phyloP scores from a whole-genome alignment of 106 monocot genomes.

The Apostasia ramifera region DNA sequence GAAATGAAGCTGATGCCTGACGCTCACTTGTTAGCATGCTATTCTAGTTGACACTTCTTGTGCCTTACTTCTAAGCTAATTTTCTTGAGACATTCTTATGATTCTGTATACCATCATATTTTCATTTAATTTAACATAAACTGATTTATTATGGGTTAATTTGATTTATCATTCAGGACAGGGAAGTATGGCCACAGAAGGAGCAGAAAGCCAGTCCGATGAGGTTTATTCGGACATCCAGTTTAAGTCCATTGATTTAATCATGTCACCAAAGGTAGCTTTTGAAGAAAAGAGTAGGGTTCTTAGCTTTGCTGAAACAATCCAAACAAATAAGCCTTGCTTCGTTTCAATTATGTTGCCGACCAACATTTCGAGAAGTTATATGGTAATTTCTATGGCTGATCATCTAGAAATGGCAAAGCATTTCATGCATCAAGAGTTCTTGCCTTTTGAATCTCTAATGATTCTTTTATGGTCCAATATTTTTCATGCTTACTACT shows the following conservation, averaged over 20 bases:
- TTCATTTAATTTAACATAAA: no score
- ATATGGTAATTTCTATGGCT: conserved; percentile 12
- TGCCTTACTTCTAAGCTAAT: no score
- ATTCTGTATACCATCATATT: no score
- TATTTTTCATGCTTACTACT: no score
- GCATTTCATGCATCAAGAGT: no score
- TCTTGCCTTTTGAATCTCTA: no score
- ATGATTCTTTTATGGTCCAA: no score
- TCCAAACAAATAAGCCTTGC: conserved; percentile 16
- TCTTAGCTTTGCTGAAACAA: conserved; percentile 5
- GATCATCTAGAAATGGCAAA: no score
- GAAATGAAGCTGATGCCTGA: neutral
- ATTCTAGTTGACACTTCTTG: no score
- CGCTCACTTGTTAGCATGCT: neutral
- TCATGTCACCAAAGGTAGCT: neutral
- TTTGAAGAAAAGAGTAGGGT: conserved; percentile 2
- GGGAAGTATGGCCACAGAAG: neutral
- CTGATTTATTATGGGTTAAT: no score
- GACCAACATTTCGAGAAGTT: conserved; percentile 4
- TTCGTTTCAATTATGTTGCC: conserved; percentile 14
- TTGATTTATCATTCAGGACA: conserved; percentile 3
- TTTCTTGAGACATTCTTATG: no score
- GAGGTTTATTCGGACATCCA: neutral
- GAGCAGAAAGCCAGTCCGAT: neutral
- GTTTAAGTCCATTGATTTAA: neutral